phyloP scores from a whole-genome alignment of 2,329 filamentous ascomycete species.

The Purpureocillium takamizusanense region DNA sequence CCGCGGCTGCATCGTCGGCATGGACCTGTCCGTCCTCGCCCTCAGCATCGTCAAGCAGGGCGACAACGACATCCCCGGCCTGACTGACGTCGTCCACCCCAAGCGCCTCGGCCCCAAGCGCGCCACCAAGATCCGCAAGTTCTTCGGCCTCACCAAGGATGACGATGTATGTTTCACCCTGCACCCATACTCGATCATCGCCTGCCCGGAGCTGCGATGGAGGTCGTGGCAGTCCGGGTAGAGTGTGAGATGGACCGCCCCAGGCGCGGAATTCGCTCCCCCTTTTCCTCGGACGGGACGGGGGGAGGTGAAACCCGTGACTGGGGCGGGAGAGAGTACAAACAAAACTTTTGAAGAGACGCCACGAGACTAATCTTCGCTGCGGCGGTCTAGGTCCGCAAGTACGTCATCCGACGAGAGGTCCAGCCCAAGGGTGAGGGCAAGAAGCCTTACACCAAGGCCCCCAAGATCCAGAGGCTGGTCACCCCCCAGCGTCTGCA shows the following conservation, averaged over 20 bases:
- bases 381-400: slow-evolving; percentile 65
- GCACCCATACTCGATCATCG: slow-evolving; percentile 53
- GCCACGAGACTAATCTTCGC: slow-evolving; percentile 26
- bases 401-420: slow-evolving; percentile 99
- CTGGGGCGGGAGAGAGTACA: slow-evolving; percentile 14
- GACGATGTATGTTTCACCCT: slow-evolving; percentile 85
- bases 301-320: slow-evolving; percentile 6
- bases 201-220: slow-evolving; percentile 52
- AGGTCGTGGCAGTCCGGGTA: slow-evolving; percentile 38
- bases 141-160: slow-evolving; percentile 99
- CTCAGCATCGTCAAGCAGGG: slow-evolving; percentile 97
- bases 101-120: slow-evolving; percentile 99
- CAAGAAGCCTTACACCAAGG: slow-evolving; percentile 99
- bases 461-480: slow-evolving; percentile 98
- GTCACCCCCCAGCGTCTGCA: slow-evolving; percentile 99
- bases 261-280: too few species aligned
- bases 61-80: slow-evolving; percentile 83
- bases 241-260: slow-evolving; percentile 45
- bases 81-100: slow-evolving; percentile 96
- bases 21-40: slow-evolving; percentile 90
- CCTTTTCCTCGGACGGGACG: too few species aligned
- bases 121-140: slow-evolving; percentile 98
- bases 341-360: slow-evolving; percentile 6
- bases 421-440: slow-evolving; percentile 95
- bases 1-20: slow-evolving; percentile 96